Base-by-base conservation (phyloP, 768 basidiomycete genomes). In the Pleurotus ostreatus region DNA sequence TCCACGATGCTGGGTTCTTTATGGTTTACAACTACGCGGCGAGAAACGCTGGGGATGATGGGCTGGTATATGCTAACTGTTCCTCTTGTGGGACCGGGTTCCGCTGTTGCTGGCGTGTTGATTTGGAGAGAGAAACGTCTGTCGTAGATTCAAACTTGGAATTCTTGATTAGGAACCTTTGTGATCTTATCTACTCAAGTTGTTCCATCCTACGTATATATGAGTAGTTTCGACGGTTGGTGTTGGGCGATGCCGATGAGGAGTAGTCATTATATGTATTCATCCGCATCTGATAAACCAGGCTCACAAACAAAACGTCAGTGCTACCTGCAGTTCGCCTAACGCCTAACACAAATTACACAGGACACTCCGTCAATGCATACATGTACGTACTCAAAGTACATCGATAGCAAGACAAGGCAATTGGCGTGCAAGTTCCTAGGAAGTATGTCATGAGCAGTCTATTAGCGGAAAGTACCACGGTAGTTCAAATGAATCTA, bases 401-500 rank as follows among this genome's bases (percentile, higher is more conserved):
- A 44, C 20, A 44, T 44, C 13, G 9, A 16, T n/a, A 44, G 41
- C 41, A 44, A 44, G 41, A 22, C n/a, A n/a, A 11, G 41, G 41
- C n/a, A 22, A 40, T 39, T 40, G 22, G 41, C 38, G 41, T 15
- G 51, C 11, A 34, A 40, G 8, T 53, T 41, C 51, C 51, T 53
- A 22, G 18, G 51, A 6, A 16, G 38, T 53, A 41, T 53, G 51
- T 53, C 11, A 8, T 34, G n/a, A 53, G 37, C 39, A 53, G 51
- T 53, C 51, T 53, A 53, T 53, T 53, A 53, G 51, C 37, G 51
- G 25, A 53, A 53, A 25, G 34, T 38, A 41, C 41, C 37, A n/a
- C 41, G 51, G 51, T 53, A 39, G 41, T 53, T 53, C 51, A 41
- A 53, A 53, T 15, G 9, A 16, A 39, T 53, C 51, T 39, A 53